phyloP scores from a whole-genome alignment of 1,284 basidiomycete genomes.

The Cutaneotrichosporon cavernicola region DNA sequence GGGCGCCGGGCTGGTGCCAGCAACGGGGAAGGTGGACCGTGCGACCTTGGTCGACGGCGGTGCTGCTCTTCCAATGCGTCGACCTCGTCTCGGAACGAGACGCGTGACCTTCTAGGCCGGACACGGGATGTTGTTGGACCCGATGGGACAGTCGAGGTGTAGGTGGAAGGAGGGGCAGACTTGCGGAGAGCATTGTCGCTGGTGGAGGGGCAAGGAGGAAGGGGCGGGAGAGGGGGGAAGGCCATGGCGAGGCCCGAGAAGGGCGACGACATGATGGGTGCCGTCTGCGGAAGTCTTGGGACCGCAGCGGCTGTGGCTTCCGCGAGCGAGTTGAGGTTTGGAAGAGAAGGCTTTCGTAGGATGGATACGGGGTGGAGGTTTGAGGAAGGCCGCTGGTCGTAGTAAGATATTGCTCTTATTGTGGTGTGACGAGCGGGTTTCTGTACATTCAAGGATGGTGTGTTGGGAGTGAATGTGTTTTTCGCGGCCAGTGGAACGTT shows the following conservation, averaged over 20 bases:
- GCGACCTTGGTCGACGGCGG: constrained; percentile 9
- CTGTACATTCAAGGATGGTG: neutral
- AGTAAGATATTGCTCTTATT: neutral
- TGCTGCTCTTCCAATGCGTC: constrained; percentile 7
- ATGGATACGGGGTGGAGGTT: constrained; percentile 20
- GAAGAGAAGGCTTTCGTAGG: constrained; percentile 23
- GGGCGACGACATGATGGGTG: constrained; percentile 9
- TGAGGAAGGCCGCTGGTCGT: neutral
- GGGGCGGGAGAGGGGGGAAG: constrained; percentile 25
- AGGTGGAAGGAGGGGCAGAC: constrained; percentile 16
- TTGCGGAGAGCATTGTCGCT: constrained; percentile 11
- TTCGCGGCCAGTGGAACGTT: neutral
- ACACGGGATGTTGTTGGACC: neutral
- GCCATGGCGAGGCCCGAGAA: constrained; percentile 1
- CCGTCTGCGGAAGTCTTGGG: neutral
- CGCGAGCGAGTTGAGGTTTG: constrained; percentile 7
- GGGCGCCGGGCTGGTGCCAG: constrained; percentile 5
- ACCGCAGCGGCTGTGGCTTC: neutral
- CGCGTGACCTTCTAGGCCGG: constrained; percentile 15
- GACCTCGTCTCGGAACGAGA: constrained; percentile 27
- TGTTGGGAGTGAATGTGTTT: neutral
- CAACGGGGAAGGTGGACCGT: neutral
- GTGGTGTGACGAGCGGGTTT: neutral
- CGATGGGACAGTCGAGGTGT: neutral
- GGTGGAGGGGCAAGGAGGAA: constrained; percentile 15